Percentiles rank a stretch among this genome's conserved stretches.
Conservation (phyloP, 169 alveolate species). For the Plasmodium coatneyi region DNA sequence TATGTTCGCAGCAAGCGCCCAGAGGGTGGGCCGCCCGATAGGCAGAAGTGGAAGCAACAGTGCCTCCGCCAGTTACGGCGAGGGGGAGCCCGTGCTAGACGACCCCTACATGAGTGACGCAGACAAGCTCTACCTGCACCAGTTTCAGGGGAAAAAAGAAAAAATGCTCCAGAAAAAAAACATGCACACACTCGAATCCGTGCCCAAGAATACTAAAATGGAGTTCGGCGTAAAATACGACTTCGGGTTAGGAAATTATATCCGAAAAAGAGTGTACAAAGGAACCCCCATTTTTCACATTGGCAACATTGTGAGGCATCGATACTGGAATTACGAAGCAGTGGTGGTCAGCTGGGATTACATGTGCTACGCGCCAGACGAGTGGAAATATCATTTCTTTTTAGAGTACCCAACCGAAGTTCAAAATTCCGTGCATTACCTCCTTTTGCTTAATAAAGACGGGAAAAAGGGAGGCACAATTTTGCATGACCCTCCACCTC, state of each 20-base stretch:
- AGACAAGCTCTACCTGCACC: constrained; percentile 23
- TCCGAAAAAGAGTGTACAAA: constrained; percentile 69
- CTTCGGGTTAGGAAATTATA: constrained; percentile 72
- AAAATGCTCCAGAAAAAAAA: constrained; percentile 37
- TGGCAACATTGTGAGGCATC: constrained; percentile 73
- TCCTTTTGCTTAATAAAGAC: constrained; percentile 27
- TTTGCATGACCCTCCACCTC: neutral
- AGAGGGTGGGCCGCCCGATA: neutral
- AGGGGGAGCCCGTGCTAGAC: neutral
- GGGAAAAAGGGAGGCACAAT: neutral
- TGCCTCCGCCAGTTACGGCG: neutral
- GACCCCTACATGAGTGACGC: constrained; percentile 40
- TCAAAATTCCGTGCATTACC: constrained; percentile 62
- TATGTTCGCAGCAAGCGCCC: constrained; percentile 66
- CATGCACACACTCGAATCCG: constrained; percentile 20
- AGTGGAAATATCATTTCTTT: constrained; percentile 56
- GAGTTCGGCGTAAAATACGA: constrained; percentile 55
- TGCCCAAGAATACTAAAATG: constrained; percentile 47
- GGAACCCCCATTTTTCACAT: constrained; percentile 56
- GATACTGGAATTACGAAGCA: constrained; percentile 72
- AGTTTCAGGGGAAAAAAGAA: constrained; percentile 9
- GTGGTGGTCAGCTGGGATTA: constrained; percentile 74
- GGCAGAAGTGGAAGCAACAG: neutral
- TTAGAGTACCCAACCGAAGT: constrained; percentile 49
- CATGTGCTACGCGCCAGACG: constrained; percentile 56